phyloP scores from a whole-genome alignment of 129 eudicot species.

The Arctium lappa region DNA sequence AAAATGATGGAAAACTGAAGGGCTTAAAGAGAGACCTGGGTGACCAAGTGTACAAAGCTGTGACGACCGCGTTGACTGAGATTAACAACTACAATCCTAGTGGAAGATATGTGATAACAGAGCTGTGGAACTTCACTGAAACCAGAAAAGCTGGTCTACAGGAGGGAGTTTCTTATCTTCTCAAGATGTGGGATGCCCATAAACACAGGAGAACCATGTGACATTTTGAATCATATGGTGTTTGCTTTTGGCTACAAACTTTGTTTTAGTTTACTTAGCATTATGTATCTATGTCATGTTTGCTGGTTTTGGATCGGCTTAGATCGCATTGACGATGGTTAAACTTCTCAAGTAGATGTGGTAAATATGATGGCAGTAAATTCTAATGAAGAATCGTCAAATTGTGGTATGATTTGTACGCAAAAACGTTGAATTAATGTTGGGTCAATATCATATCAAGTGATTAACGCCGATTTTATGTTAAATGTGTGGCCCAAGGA shows the following conservation, averaged over 20 bases:
- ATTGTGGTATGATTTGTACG: background rate
- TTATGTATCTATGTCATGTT: background rate
- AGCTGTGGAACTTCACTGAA: slow-evolving; percentile 27
- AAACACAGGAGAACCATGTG: slow-evolving; percentile 3
- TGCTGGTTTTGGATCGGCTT: background rate
- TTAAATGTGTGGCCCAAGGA: too few relatives aligned
- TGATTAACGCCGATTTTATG: background rate
- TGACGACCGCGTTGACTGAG: slow-evolving; percentile 20
- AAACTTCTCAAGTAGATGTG: too few relatives aligned
- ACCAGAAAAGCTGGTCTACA: slow-evolving; percentile 19
- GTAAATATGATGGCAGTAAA: too few relatives aligned
- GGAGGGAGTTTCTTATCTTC: slow-evolving; percentile 18
- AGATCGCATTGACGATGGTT: background rate
- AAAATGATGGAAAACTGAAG: slow-evolving; percentile 35
- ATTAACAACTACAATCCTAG: slow-evolving; percentile 24
- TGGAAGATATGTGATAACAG: slow-evolving; percentile 17
- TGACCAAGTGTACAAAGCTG: slow-evolving; percentile 26
- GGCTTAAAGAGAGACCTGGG: slow-evolving; percentile 24
- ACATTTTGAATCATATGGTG: background rate
- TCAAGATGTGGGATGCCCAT: slow-evolving; percentile 4
- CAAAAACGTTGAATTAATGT: background rate
- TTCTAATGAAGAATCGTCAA: background rate
- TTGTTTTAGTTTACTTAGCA: too few relatives aligned
- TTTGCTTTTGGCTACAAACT: background rate
- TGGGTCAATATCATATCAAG: background rate